Evolutionary conservation across 2,329 filamentous ascomycete genomes (phyloP).

Genomic region (Trichophyton schoenleinii): DNA sequence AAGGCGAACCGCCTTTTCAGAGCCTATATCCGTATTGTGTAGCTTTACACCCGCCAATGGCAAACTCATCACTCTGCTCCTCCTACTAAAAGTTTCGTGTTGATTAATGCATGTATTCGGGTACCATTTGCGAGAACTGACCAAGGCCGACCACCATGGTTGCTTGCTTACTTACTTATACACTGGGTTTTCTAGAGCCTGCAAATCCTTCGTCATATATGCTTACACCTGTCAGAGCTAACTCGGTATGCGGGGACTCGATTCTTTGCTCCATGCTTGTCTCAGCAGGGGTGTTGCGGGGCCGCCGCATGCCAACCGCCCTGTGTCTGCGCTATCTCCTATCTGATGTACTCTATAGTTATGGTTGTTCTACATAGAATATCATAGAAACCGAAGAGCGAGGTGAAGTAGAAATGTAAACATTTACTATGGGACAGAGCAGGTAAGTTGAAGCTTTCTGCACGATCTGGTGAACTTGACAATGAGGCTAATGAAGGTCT

Average conservation of each 20-base stretch:
- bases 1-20: no score
- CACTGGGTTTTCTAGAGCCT: background rate
- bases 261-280: background rate
- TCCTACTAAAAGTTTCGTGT: background rate
- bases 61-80: background rate
- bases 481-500: no score
- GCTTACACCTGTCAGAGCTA: background rate
- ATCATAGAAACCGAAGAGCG: background rate
- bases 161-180: background rate
- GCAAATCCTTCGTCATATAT: background rate
- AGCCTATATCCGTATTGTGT: no score
- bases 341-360: no score
- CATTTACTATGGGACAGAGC: background rate
- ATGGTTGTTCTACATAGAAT: background rate
- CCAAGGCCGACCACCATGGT: background rate
- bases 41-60: background rate
- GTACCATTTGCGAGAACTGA: background rate
- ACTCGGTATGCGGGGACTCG: no score
- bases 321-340: background rate
- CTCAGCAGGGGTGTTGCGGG: background rate
- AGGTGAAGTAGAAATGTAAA: background rate
- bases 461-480: no score
- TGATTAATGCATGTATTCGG: background rate
- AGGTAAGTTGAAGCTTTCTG: no score
- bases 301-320: background rate